Conservation (phyloP, 2,329 filamentous ascomycete genomes). For the Cladosporium austrohemisphaericum region DNA sequence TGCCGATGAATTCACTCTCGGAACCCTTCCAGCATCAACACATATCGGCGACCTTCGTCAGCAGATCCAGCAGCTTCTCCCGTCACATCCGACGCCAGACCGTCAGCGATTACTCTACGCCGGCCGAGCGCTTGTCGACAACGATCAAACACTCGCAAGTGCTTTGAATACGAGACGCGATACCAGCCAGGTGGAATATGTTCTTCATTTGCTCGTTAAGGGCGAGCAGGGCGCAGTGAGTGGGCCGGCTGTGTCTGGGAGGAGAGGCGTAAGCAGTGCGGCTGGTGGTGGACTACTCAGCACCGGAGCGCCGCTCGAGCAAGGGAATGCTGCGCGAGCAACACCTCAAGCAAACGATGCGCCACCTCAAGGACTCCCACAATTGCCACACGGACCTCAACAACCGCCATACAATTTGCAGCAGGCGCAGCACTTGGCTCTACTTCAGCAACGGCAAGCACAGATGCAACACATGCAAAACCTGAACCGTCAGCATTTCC, state of each 20-base stretch:
- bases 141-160: conserved; percentile 46
- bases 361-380: background rate
- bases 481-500: conserved; percentile 14
- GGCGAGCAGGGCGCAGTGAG: conserved; percentile 8
- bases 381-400: background rate
- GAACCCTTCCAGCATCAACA: conserved; percentile 27
- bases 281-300: conserved; percentile 1
- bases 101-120: conserved; percentile 57
- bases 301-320: background rate
- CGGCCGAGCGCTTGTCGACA: conserved; percentile 51
- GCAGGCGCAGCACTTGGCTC: conserved; percentile 11
- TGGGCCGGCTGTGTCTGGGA: background rate
- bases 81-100: conserved; percentile 42
- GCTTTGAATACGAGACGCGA: conserved; percentile 52
- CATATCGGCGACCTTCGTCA: conserved; percentile 53
- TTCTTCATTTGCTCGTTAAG: conserved; percentile 33
- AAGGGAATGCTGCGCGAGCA: background rate
- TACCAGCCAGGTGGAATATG: conserved; percentile 35
- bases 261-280: conserved; percentile 16
- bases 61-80: conserved; percentile 49
- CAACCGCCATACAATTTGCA: background rate
- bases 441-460: conserved; percentile 19
- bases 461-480: conserved; percentile 12
- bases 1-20: conserved; percentile 28
- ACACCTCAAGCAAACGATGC: conserved; percentile 1